Evolutionary conservation across 129 eudicot genomes (phyloP), one percentile per base, ranked within the genome.

Genomic region (Lactuca sativa): DNA sequence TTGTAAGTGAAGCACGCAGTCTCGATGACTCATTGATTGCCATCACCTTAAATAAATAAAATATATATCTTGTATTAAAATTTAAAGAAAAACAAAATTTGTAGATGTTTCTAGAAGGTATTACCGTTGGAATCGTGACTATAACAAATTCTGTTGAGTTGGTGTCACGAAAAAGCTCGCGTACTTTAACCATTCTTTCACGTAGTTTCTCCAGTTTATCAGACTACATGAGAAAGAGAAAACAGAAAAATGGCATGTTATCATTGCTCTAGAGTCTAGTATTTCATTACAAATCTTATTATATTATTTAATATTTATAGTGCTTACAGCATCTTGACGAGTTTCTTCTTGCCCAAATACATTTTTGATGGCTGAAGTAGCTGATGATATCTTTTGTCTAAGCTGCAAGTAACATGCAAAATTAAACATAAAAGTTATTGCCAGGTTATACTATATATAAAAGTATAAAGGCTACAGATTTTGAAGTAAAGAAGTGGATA

Each of bases 81-180:
- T 25, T 8, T 2, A 43, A 43, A 40, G 44, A 6, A 4, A 7
- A 40, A 40, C 6, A 6, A 17, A n/a, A 62, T 17, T 43, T 57
- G 4, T 65, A 59, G 0, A 67, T 16, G 7, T 56, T 10, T 18
- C 37, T 15, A 62, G 13, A 51, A 16, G 63, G 53, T n/a, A 66
- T 70, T 85, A 93, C 98, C 87, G 98, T 93, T 57, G 98, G 98
- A 62, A 93, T 93, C 1, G 98, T 93, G 30, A 93, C 98, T 43
- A 93, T 89, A 74, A 93, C 90, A 59, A 93, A 93, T 75, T 93
- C 98, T 44, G 98, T 93, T 8, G 95, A 85, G 13, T 85, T 74
- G 33, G 92, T 80, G 72, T 93, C 92, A 14, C 95, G 98, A 68
- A 93, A 93, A 72, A 93, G 97, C 74, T 89, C 98, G 5, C 98